Conservation (phyloP, 2,329 filamentous ascomycete species). For the Cytospora mali region DNA sequence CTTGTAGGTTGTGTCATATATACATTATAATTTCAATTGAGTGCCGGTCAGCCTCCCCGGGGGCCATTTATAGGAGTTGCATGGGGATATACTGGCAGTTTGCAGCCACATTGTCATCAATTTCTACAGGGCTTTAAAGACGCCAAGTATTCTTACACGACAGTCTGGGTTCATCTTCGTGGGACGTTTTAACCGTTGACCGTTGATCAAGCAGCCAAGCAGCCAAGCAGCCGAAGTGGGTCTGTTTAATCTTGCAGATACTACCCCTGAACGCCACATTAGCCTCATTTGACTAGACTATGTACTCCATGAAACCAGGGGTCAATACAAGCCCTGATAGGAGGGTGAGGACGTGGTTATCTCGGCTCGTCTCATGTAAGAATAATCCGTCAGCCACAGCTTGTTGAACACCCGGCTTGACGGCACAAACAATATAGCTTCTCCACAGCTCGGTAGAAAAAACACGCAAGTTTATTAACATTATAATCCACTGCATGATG, state of each 20-base stretch:
- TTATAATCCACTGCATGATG: neutral
- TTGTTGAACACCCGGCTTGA: too few relatives aligned
- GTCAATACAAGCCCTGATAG: slow-evolving; percentile 7
- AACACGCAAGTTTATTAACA: too few relatives aligned
- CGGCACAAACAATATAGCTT: slow-evolving; percentile 5
- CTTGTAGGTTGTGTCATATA: neutral
- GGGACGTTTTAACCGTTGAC: neutral
- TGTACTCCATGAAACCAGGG: slow-evolving; percentile 15
- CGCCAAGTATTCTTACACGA: neutral
- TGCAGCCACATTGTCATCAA: slow-evolving; percentile 12
- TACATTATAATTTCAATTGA: too few relatives aligned
- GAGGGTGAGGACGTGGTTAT: slow-evolving; percentile 16
- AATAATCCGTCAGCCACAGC: slow-evolving; percentile 7
- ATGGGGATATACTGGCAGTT: slow-evolving; percentile 3
- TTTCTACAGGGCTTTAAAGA: neutral
- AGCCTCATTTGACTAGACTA: slow-evolving; percentile 17
- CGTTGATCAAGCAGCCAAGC: too few relatives aligned
- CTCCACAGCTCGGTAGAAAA: slow-evolving; percentile 4
- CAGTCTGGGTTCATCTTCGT: neutral
- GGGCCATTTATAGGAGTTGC: too few relatives aligned
- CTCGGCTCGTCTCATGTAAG: slow-evolving; percentile 3
- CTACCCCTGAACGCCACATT: slow-evolving; percentile 11
- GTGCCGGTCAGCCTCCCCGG: neutral
- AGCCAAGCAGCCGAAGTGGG: neutral
- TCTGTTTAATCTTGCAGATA: neutral